A percentile compares a stretch with the other conserved stretches of the same genome.
These are phyloP conservation scores for Zygoascus meyerae DNA, from an alignment of 1,139 yeast genomes.

Conservation along the genomic window DNA sequence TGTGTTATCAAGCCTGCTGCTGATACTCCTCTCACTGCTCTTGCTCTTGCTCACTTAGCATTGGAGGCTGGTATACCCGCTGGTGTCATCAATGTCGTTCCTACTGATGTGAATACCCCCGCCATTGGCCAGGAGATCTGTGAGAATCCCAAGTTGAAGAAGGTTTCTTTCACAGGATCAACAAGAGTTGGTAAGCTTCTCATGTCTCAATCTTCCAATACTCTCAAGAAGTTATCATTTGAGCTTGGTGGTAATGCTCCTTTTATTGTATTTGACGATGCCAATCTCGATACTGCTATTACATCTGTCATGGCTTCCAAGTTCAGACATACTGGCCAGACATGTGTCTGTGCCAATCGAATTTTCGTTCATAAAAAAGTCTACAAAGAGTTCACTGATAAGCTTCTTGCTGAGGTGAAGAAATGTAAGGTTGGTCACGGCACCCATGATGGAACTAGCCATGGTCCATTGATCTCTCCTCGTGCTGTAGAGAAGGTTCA, in stretches of 20 bases:
- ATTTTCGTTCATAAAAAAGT: slow-evolving; percentile 56
- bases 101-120: slow-evolving; percentile 42
- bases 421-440: slow-evolving; percentile 66
- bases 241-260: slow-evolving; percentile 95
- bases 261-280: slow-evolving; percentile 77
- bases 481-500: slow-evolving; percentile 63
- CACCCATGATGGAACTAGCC: slow-evolving; percentile 55
- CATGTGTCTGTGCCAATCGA: slow-evolving; percentile 76
- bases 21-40: slow-evolving; percentile 81
- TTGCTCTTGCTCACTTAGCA: slow-evolving; percentile 66
- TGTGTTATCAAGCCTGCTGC: slow-evolving; percentile 82
- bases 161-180: slow-evolving; percentile 88
- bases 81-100: slow-evolving; percentile 69
- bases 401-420: slow-evolving; percentile 47
- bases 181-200: slow-evolving; percentile 73
- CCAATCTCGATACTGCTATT: slow-evolving; percentile 67
- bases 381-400: slow-evolving; percentile 49
- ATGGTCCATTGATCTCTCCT: slow-evolving; percentile 73
- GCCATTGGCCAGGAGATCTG: slow-evolving; percentile 63
- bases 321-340: slow-evolving; percentile 69
- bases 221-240: slow-evolving; percentile 73
- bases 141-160: slow-evolving; percentile 58
- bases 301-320: slow-evolving; percentile 60
- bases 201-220: slow-evolving; percentile 66
- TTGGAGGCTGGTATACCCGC: slow-evolving; percentile 76